Base-by-base conservation (phyloP, 345 rosid genomes). In the Populus simonii region DNA sequence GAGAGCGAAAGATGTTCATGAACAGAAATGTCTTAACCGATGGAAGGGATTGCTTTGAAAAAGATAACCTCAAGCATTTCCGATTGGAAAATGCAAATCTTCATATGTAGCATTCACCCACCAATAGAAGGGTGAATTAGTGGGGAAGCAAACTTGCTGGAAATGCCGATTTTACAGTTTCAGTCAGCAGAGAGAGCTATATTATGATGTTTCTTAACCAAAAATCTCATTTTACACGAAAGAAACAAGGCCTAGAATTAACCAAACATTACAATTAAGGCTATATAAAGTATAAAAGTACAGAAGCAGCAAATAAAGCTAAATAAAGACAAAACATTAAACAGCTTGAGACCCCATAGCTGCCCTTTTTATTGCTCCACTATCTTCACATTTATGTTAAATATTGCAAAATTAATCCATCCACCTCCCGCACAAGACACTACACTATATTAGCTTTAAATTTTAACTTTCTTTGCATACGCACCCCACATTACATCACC, bases 21-120 rank as follows among this genome's bases (percentile, higher is more conserved):
- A 16, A 76, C 36, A 45, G 36, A 35, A 23, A 76, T 68, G 72
- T 71, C 65, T 75, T 49, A 51, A 43, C 80, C 80, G 78, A 68
- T 63, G 66, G 38, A 31, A 70, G 53, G 38, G 47, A 13, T 65
- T 80, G 78, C 82, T 78, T 85, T 80, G 43, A 45, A 31, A 66
- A 82, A 74, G 76, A 77, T 65, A 55, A 47, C 73, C 82, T 84
- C 73, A 76, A 74, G 33, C 77, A 73, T 61, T 73, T 31, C 35
- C 45, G 25, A 62, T 74, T 68, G 25, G 22, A 49, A 63, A 61
- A 13, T 74, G 69, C 80, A 29, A 1, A 61, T 61, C 25, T 61
- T 59, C 72, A 38, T 70, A 13, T 11, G 20, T 35, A 35, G 11
- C 15, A 3, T 13, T 38, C 9, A 45, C 53, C 12, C 29, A 29